Percentiles rank a stretch among this genome's conserved stretches.
phyloP scores from a whole-genome alignment of 371 early-diverging fungal species.

The Apophysomyces trapeziformis region DNA sequence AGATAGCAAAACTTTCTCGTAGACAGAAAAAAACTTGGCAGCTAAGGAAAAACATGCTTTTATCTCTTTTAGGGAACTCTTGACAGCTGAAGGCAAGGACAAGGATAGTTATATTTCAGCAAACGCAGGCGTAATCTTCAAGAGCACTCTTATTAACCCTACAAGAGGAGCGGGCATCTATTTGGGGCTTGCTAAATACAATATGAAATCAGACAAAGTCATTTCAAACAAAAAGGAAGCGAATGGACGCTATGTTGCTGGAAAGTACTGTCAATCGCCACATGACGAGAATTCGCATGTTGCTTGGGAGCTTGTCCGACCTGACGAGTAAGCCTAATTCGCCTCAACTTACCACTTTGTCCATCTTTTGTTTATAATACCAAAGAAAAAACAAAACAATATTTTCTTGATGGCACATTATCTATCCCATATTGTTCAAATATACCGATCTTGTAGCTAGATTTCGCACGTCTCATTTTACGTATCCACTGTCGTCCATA shows the following conservation, averaged over 20 bases:
- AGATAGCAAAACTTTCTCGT: background rate
- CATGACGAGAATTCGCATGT: background rate
- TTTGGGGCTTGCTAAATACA: constrained; percentile 1
- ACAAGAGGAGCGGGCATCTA: background rate
- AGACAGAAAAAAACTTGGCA: no score
- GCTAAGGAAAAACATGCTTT: no score
- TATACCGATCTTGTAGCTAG: no score
- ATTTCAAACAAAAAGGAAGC: background rate
- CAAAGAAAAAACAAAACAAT: no score
- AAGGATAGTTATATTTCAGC: background rate
- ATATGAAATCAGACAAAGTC: constrained; percentile 1
- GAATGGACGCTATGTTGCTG: constrained; percentile 5
- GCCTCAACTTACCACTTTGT: no score
- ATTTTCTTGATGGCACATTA: no score
- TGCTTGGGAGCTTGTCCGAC: background rate
- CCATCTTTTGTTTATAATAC: no score
- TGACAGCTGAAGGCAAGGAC: background rate
- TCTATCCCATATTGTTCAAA: no score
- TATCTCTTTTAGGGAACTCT: background rate
- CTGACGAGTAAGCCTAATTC: background rate
- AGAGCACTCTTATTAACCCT: background rate
- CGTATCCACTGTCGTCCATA: no score
- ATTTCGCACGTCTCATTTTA: no score
- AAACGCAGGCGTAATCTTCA: background rate
- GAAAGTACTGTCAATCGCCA: constrained; percentile 1